phyloP scores from a whole-genome alignment of 202 grass and related monocot species.

The Cymbopogon flexuosus region DNA sequence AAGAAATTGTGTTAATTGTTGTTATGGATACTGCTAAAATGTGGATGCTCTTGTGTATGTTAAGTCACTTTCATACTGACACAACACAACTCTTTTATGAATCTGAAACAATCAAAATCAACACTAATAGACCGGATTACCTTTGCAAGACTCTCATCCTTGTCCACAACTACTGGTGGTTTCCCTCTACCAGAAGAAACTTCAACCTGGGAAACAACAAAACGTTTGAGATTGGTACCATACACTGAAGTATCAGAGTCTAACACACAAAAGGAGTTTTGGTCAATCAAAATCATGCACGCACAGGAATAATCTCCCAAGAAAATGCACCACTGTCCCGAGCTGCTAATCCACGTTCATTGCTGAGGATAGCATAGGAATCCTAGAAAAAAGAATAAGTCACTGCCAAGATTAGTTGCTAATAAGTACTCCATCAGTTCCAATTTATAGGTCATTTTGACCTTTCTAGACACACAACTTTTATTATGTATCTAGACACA shows the following conservation, averaged over 20 bases:
- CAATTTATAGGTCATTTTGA: too few species aligned
- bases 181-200: constrained; percentile 80
- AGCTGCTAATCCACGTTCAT: constrained; percentile 73
- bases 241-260: neutral
- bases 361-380: constrained; percentile 76
- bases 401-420: neutral
- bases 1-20: neutral
- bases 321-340: constrained; percentile 56
- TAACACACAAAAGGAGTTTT: neutral
- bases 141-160: constrained; percentile 88
- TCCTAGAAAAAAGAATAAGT: constrained; percentile 47
- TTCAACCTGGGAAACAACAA: constrained; percentile 57
- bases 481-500: too few species aligned
- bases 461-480: too few species aligned
- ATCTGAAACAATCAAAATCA: neutral
- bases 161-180: constrained; percentile 55
- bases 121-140: constrained; percentile 41
- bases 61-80: neutral
- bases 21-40: neutral
- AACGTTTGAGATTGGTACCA: constrained; percentile 16
- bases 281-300: constrained; percentile 16
- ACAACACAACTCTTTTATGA: neutral
- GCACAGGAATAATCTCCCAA: constrained; percentile 88
- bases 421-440: neutral
- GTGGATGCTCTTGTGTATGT: neutral